phyloP scores from a whole-genome alignment of 1,284 basidiomycete species.

The Coriolopsis trogii region DNA sequence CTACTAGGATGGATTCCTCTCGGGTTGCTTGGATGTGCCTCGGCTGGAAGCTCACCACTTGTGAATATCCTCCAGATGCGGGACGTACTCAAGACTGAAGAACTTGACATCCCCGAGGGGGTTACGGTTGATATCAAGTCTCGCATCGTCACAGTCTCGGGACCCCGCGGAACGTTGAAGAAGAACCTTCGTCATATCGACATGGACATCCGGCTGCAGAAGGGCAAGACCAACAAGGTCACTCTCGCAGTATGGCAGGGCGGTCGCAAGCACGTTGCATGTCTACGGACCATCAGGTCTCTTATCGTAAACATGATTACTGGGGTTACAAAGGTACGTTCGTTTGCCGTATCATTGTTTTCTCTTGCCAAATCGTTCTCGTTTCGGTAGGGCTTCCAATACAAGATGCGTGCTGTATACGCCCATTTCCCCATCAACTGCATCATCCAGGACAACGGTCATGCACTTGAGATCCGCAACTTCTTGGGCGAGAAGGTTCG shows the following conservation, averaged over 20 bases:
- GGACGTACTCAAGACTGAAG: constrained; percentile 93
- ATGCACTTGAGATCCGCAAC: constrained; percentile 94
- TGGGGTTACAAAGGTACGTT: constrained; percentile 88
- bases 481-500: constrained; percentile 94
- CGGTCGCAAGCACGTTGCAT: constrained; percentile 97
- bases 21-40: constrained; percentile 30
- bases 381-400: constrained; percentile 88
- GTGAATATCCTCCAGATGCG: constrained; percentile 65
- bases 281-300: constrained; percentile 94
- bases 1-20: constrained; percentile 36
- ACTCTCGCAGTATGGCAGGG: constrained; percentile 98
- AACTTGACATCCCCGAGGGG: constrained; percentile 86
- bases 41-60: constrained; percentile 26
- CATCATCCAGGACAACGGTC: constrained; percentile 87
- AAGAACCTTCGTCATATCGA: constrained; percentile 95
- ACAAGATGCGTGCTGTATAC: constrained; percentile 99
- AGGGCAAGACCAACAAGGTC: constrained; percentile 76
- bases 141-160: constrained; percentile 86
- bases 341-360: not conserved
- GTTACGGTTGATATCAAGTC: constrained; percentile 88
- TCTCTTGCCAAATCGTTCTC: not conserved
- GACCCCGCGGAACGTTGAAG: constrained; percentile 86
- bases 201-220: constrained; percentile 93
- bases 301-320: constrained; percentile 97
- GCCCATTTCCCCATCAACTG: constrained; percentile 99